These are phyloP conservation scores for Pleurotus salmoneostramineus DNA, from an alignment of 768 basidiomycete species.

Conservation along the genomic window DNA sequence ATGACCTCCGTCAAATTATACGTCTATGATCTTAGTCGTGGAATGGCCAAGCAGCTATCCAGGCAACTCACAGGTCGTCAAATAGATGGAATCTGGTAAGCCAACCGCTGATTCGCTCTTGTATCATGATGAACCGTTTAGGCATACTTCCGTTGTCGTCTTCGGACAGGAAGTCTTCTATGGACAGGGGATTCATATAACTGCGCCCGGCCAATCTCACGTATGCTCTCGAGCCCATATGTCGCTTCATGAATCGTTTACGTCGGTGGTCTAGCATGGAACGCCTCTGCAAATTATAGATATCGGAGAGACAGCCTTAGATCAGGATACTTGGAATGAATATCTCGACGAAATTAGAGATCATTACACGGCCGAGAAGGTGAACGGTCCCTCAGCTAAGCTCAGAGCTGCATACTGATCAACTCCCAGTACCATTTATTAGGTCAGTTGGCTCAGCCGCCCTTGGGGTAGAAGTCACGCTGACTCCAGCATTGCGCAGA, in stretches of 20 bases:
- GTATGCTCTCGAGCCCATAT: slow-evolving; percentile 37
- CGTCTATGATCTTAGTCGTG: slow-evolving; percentile 89
- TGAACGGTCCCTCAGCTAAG: slow-evolving; percentile 25
- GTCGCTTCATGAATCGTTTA: not conserved
- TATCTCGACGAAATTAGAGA: slow-evolving; percentile 73
- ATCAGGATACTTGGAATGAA: slow-evolving; percentile 82
- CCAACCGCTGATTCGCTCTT: not conserved
- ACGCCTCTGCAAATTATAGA: slow-evolving; percentile 64
- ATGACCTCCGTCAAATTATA: slow-evolving; percentile 71
- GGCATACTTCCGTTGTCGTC: slow-evolving; percentile 92
- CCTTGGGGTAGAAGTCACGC: not conserved
- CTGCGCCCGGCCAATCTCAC: slow-evolving; percentile 77
- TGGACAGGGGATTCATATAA: slow-evolving; percentile 77
- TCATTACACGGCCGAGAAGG: slow-evolving; percentile 89
- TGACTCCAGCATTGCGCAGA: slow-evolving; percentile 35
- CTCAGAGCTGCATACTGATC: not conserved
- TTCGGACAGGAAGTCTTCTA: slow-evolving; percentile 88
- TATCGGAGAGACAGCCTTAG: slow-evolving; percentile 77
- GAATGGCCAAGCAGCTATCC: slow-evolving; percentile 77
- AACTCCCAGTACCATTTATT: slow-evolving; percentile 75
- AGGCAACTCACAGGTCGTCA: slow-evolving; percentile 80
- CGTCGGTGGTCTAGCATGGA: slow-evolving; percentile 53
- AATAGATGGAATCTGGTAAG: slow-evolving; percentile 92
- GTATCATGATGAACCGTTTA: slow-evolving; percentile 20
- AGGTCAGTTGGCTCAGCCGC: slow-evolving; percentile 38